These are phyloP conservation scores for Citrus hindsii DNA, from an alignment of 345 rosid species.

Conservation along the genomic window DNA sequence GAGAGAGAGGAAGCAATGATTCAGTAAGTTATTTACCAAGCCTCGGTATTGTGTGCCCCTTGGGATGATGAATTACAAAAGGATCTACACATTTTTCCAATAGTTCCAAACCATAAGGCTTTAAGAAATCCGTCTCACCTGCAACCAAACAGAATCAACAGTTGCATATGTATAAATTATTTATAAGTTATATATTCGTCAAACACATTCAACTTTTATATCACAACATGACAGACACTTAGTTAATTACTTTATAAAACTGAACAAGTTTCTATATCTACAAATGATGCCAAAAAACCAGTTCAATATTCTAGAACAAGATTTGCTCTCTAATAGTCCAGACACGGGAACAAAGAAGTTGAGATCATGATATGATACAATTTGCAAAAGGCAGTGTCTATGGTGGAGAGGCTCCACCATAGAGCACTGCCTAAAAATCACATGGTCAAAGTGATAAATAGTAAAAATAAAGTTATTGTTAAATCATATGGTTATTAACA, in stretches of 20 bases:
- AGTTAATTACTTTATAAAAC: not conserved
- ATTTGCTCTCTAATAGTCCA: too few relatives aligned
- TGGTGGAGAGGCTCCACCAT: too few relatives aligned
- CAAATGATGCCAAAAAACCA: not conserved
- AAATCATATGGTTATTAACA: too few relatives aligned
- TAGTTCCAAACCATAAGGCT: conserved; percentile 58
- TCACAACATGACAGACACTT: too few relatives aligned
- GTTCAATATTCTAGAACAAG: not conserved
- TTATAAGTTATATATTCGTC: too few relatives aligned
- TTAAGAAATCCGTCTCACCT: conserved; percentile 88
- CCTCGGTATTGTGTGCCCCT: conserved; percentile 89
- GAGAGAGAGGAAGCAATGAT: not conserved
- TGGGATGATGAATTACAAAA: conserved; percentile 71
- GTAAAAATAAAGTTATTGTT: too few relatives aligned
- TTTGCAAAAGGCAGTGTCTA: not conserved
- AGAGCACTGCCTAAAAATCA: too few relatives aligned
- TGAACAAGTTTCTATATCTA: not conserved
- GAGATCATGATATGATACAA: not conserved
- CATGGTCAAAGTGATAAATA: too few relatives aligned
- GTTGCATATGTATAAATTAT: too few relatives aligned
- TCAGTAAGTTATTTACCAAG: conserved; percentile 44
- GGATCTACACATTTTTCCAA: conserved; percentile 51
- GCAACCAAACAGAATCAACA: conserved; percentile 13
- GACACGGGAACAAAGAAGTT: not conserved
- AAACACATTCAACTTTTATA: too few relatives aligned